A percentile compares a stretch with the other conserved stretches of the same genome.
These are phyloP conservation scores for Phaeosphaeriaceae sp. DNA, from an alignment of 2,329 filamentous ascomycete species.

Conservation along the genomic window DNA sequence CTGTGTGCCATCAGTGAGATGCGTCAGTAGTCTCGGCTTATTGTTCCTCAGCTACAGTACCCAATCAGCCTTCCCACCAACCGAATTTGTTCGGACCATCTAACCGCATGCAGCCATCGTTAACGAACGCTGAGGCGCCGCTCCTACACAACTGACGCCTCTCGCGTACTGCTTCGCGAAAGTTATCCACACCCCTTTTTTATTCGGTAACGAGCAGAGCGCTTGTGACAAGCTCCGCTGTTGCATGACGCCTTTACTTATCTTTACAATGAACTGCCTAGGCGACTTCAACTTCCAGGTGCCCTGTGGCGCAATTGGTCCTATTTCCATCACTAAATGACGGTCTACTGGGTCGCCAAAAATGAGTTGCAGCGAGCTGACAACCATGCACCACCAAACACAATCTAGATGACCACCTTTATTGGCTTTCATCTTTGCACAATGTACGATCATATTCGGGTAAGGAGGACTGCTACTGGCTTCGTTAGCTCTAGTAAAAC, in stretches of 20 bases:
- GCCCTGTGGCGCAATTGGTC: slow-evolving; percentile 18
- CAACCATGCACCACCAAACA: slow-evolving; percentile 6
- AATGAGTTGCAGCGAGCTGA: slow-evolving; percentile 15
- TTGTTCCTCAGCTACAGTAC: slow-evolving; percentile 9
- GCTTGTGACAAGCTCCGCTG: slow-evolving; percentile 23
- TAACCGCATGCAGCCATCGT: slow-evolving; percentile 32
- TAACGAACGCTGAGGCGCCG: slow-evolving; percentile 39
- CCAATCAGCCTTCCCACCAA: slow-evolving; percentile 35
- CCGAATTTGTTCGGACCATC: slow-evolving; percentile 28
- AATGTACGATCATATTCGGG: slow-evolving; percentile 32
- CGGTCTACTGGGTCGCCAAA: slow-evolving; percentile 2
- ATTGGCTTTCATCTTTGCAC: slow-evolving; percentile 13
- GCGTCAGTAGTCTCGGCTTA: slow-evolving; percentile 10
- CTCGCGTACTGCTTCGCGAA: slow-evolving; percentile 25
- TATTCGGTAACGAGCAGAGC: slow-evolving; percentile 17
- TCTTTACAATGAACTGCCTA: slow-evolving; percentile 16
- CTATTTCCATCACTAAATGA: slow-evolving; percentile 16
- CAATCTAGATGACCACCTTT: slow-evolving; percentile 11
- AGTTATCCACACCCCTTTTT: slow-evolving; percentile 10
- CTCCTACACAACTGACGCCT: slow-evolving; percentile 28
- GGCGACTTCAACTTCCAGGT: slow-evolving; percentile 21
- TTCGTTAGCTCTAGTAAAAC: slow-evolving; percentile 1
- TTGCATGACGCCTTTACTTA: slow-evolving; percentile 29
- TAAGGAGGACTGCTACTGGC: slow-evolving; percentile 11
- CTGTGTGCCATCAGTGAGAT: slow-evolving; percentile 32